Evolutionary conservation across 768 basidiomycete genomes (phyloP).

Genomic region (Termitomyces sp.): DNA sequence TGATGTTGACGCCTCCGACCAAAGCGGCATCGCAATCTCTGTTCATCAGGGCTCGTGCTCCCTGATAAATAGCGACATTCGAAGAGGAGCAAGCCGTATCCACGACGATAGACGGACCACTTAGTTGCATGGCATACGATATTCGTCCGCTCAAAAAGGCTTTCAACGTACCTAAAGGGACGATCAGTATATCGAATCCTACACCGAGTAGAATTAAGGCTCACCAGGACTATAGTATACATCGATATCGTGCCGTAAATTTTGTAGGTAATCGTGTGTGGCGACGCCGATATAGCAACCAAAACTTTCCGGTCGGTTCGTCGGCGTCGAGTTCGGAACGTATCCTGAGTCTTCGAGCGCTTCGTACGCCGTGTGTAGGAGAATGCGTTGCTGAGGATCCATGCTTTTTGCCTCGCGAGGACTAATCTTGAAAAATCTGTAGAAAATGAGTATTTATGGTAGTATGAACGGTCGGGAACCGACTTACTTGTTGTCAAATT

Average conservation of each 20-base stretch:
- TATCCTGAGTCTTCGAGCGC: constrained; percentile 74
- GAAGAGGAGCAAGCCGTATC: constrained; percentile 81
- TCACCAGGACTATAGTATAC: constrained; percentile 71
- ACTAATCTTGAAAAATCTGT: constrained; percentile 65
- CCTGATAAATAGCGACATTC: constrained; percentile 65
- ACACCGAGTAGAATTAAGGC: constrained; percentile 1
- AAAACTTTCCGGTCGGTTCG: constrained; percentile 51
- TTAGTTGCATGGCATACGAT: constrained; percentile 64
- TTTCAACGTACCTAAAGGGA: background rate
- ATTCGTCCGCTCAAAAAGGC: constrained; percentile 58
- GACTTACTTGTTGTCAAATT: constrained; percentile 59
- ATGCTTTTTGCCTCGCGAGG: constrained; percentile 74
- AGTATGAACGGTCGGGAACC: background rate
- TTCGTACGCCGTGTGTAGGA: constrained; percentile 65
- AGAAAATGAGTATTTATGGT: background rate
- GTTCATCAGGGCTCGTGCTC: constrained; percentile 60
- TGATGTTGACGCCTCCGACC: constrained; percentile 73
- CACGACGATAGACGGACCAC: constrained; percentile 69
- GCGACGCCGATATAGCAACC: constrained; percentile 71
- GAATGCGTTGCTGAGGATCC: constrained; percentile 74
- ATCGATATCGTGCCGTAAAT: constrained; percentile 60
- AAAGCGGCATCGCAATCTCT: constrained; percentile 67
- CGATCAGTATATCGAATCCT: background rate
- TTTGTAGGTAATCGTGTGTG: constrained; percentile 69
- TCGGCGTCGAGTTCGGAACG: constrained; percentile 54